Conservation (phyloP, 1,284 basidiomycete genomes). For the Irpex rosettiformis region DNA sequence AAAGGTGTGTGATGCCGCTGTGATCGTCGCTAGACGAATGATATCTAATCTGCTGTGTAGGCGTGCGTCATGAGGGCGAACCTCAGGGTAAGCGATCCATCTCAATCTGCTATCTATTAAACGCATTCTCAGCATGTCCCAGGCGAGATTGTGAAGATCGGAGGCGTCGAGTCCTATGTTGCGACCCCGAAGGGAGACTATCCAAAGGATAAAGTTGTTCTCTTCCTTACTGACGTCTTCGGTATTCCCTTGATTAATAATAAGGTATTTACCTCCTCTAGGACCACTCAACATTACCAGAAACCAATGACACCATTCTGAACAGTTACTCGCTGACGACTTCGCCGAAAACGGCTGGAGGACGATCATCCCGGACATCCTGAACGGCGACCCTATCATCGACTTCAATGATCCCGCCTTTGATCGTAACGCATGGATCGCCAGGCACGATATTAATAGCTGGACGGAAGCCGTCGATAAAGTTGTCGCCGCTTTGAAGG, state of each 20-base stretch:
- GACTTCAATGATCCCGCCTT: constrained; percentile 80
- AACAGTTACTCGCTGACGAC: constrained; percentile 63
- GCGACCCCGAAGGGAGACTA: constrained; percentile 46
- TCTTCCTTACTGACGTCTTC: constrained; percentile 62
- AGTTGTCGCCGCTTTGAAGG: constrained; percentile 54
- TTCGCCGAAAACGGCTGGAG: constrained; percentile 74
- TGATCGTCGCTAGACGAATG: not conserved
- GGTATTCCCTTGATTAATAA: constrained; percentile 58
- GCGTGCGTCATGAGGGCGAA: constrained; percentile 55
- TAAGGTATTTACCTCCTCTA: constrained; percentile 30
- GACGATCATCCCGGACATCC: constrained; percentile 54
- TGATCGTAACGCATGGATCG: constrained; percentile 65
- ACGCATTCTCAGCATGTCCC: not conserved
- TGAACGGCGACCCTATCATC: constrained; percentile 56
- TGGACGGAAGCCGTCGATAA: constrained; percentile 56
- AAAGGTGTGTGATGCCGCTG: not conserved
- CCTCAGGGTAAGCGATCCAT: constrained; percentile 36
- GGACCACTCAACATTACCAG: not conserved
- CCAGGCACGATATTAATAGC: constrained; percentile 39
- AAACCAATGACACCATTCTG: not conserved
- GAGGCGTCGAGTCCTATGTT: constrained; percentile 49
- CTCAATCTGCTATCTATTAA: not conserved
- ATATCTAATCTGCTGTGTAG: constrained; percentile 24
- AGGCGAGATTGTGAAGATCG: constrained; percentile 44
- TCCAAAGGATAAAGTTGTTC: constrained; percentile 53